Evolutionary conservation across 164 flowering plant species (phyloP).

Genomic region (Chimonanthus salicifolius): DNA sequence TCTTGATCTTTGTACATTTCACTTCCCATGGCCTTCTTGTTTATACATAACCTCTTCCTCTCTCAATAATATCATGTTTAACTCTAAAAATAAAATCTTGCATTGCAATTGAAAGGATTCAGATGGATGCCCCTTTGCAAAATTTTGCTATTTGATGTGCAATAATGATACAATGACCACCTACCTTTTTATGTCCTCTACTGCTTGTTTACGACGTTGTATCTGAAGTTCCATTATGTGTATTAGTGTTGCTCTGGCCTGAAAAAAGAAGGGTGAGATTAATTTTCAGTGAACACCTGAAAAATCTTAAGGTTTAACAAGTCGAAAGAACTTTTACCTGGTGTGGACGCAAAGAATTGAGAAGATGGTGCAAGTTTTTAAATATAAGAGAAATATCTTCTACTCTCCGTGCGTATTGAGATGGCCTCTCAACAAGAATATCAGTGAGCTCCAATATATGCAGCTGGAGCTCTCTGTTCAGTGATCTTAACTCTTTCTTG

Average conservation of each 20-base stretch:
- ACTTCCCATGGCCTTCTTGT: too few relatives aligned
- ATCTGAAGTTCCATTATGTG: slow-evolving; percentile 85
- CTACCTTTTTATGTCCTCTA: slow-evolving; percentile 90
- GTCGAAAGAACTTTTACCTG: slow-evolving; percentile 43
- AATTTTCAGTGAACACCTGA: neutral
- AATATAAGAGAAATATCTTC: slow-evolving; percentile 88
- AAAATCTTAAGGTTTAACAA: neutral
- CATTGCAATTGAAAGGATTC: neutral
- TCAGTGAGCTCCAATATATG: slow-evolving; percentile 92
- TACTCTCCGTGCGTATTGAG: slow-evolving; percentile 91
- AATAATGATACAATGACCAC: neutral
- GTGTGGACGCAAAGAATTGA: slow-evolving; percentile 89
- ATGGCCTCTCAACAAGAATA: slow-evolving; percentile 89
- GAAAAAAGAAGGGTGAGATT: neutral
- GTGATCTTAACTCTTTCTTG: slow-evolving; percentile 72
- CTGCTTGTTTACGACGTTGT: slow-evolving; percentile 80
- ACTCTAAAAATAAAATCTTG: neutral
- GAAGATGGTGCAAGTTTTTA: slow-evolving; percentile 83
- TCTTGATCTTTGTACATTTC: too few relatives aligned
- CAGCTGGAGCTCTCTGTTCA: slow-evolving; percentile 84
- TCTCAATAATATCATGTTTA: neutral
- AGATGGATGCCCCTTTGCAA: too few relatives aligned
- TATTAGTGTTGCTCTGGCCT: slow-evolving; percentile 88
- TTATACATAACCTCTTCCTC: too few relatives aligned
- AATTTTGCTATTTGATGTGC: neutral